Conservation (phyloP, 352 stramenopile genomes). For the Halophytophthora batemanensis region DNA sequence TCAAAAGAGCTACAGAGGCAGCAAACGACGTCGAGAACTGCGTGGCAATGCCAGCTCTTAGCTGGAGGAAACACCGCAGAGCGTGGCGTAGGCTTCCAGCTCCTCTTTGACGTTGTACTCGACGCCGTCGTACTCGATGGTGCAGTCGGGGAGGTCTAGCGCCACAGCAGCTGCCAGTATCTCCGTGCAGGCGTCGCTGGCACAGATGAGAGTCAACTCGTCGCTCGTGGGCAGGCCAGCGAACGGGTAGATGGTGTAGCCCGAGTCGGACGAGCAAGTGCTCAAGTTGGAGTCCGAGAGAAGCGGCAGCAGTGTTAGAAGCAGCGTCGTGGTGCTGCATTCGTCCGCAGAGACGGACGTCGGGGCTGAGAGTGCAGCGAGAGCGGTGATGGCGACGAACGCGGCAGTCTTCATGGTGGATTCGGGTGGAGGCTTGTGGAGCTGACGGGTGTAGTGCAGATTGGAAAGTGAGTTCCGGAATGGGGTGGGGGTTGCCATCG, state of each 20-base stretch:
- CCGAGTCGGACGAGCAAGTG: conserved; percentile 21
- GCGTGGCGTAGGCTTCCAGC: conserved; percentile 17
- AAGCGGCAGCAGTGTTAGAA: conserved; percentile 18
- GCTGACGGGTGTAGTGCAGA: conserved; percentile 7
- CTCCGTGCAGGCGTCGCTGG: conserved; percentile 21
- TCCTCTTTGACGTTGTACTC: conserved; percentile 26
- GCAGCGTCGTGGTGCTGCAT: conserved; percentile 15
- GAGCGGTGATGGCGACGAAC: conserved; percentile 9
- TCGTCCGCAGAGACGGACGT: conserved; percentile 14
- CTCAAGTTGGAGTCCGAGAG: conserved; percentile 19
- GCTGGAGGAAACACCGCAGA: conserved; percentile 17
- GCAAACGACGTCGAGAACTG: not conserved
- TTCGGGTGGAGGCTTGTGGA: not conserved
- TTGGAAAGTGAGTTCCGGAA: conserved; percentile 27
- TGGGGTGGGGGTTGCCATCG: too few relatives aligned
- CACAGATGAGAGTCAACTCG: conserved; percentile 20
- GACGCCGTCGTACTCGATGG: conserved; percentile 22
- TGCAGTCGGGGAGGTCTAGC: conserved; percentile 24
- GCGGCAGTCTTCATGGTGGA: conserved; percentile 15
- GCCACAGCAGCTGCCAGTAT: conserved; percentile 17
- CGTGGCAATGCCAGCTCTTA: conserved; percentile 1
- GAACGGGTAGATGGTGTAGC: conserved; percentile 28
- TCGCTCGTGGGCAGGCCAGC: conserved; percentile 16
- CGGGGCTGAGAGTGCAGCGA: conserved; percentile 8
- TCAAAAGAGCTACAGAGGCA: not conserved